Evolutionary conservation across 2,329 filamentous ascomycete genomes (phyloP).

Genomic region (Pezicula carpinea): DNA sequence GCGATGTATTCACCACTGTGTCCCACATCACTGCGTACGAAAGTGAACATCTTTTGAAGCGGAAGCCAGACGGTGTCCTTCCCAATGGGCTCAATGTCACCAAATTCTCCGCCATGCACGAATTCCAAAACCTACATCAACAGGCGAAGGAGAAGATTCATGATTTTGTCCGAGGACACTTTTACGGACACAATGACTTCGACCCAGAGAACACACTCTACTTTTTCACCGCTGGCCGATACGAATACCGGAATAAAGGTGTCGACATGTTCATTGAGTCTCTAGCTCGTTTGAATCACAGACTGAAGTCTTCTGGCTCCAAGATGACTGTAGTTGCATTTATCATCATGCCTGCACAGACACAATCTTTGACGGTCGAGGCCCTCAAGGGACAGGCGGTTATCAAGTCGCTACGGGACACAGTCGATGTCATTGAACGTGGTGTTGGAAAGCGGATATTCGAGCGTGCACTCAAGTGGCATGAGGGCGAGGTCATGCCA

Average conservation of each 20-base stretch:
- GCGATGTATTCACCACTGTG: constrained; percentile 97
- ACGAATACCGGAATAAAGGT: constrained; percentile 97
- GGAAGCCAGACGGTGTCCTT: constrained; percentile 93
- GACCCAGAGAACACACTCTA: constrained; percentile 95
- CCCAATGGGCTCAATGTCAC: constrained; percentile 97
- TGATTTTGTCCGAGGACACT: constrained; percentile 96
- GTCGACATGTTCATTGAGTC: constrained; percentile 99
- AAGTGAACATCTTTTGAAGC: constrained; percentile 93
- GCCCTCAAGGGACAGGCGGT: constrained; percentile 95
- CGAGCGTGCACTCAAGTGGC: constrained; percentile 91
- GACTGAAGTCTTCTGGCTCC: constrained; percentile 77
- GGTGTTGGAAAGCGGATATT: constrained; percentile 92
- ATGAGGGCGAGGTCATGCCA: constrained; percentile 86
- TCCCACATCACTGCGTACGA: constrained; percentile 98
- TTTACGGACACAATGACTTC: constrained; percentile 97
- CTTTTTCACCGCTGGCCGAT: constrained; percentile 94
- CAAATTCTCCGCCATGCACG: constrained; percentile 97
- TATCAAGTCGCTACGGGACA: constrained; percentile 92
- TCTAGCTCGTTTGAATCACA: constrained; percentile 88
- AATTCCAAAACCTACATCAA: constrained; percentile 97
- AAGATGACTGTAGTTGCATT: constrained; percentile 96
- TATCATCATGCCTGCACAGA: constrained; percentile 98
- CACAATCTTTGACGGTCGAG: constrained; percentile 89
- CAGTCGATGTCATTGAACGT: constrained; percentile 85
- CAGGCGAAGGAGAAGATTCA: constrained; percentile 97